These are phyloP conservation scores for Lepidium aucheri DNA, from an alignment of 345 rosid genomes.

Conservation along the genomic window DNA sequence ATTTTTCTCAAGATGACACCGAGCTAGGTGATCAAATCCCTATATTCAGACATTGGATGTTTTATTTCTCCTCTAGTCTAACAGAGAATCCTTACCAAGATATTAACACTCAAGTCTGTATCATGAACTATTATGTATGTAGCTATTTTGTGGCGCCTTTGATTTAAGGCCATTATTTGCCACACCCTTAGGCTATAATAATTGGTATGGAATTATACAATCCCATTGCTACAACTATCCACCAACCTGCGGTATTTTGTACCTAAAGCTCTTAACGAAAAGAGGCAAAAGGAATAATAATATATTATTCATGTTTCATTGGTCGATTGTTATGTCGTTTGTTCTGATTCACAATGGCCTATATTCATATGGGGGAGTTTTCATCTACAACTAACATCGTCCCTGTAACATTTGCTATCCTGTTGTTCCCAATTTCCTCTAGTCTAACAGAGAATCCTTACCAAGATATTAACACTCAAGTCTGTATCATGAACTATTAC, in stretches of 20 bases:
- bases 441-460: neutral
- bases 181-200: slow-evolving; percentile 6
- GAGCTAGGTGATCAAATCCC: neutral
- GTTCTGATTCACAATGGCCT: neutral
- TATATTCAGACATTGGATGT: slow-evolving; percentile 11
- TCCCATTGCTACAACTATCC: slow-evolving; percentile 1
- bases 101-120: too few relatives aligned
- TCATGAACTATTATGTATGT: slow-evolving; percentile 1
- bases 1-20: slow-evolving; percentile 46
- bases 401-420: neutral
- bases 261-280: slow-evolving; percentile 5
- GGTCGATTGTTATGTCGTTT: neutral
- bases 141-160: slow-evolving; percentile 14
- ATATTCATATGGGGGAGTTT: neutral
- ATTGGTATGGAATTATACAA: neutral
- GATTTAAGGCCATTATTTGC: slow-evolving; percentile 3
- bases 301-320: slow-evolving; percentile 11
- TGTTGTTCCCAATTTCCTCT: neutral
- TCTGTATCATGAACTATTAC: neutral
- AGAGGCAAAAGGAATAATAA: neutral
- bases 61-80: too few relatives aligned
- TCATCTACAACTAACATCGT: neutral
- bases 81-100: too few relatives aligned
- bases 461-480: neutral
- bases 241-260: slow-evolving; percentile 12